Evolutionary conservation across 2,329 filamentous ascomycete genomes (phyloP), one percentile per base, ranked within the genome.

Genomic region (Fusarium redolens): DNA sequence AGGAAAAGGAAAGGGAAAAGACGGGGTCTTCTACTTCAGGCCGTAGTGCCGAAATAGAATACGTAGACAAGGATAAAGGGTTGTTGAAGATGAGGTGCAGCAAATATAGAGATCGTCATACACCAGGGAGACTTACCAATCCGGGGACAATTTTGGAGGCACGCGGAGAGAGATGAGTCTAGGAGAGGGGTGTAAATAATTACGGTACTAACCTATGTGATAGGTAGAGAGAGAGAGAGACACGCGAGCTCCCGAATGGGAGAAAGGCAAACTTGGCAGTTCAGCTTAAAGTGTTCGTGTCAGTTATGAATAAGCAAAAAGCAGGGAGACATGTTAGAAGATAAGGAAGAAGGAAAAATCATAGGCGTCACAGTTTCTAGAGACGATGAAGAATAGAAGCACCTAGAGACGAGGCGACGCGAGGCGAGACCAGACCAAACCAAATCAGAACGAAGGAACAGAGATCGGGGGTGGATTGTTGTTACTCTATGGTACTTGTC

Each of bases 61-160:
- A 67, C 28, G n/a, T 51, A 38, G 22, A 47, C 47, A 37, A 65
- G 44, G 51, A 35, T 41, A 33, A 35, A 28, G 51, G 38, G 43
- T 22, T 72, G 60, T 47, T 66, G 56, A 67, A 67, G 63, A 69
- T 62, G 66, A 65, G 59, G 37, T 59, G 61, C 54, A 50, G 64
- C 51, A 65, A 73, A 69, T 65, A 67, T 65, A 74, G 66, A 71
- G 75, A 73, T 75, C 75, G 75, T 77, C 75, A 77, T 77, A 77
- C 75, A 77, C 61, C 40, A 68, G 65, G 61, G 50, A 48, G 51
- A 73, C 73, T 74, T 73, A 75, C 75, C 75, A 75, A 75, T 77
- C 71, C 75, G 66, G 73, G 68, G 68, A 68, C 59, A 50, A 30
- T 58, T 68, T 58, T 28, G 33, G 30, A 74, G 58, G 54, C 69